Evolutionary conservation across 805 yeast genomes (phyloP).

Genomic region (Metschnikowia lochheadii): DNA sequence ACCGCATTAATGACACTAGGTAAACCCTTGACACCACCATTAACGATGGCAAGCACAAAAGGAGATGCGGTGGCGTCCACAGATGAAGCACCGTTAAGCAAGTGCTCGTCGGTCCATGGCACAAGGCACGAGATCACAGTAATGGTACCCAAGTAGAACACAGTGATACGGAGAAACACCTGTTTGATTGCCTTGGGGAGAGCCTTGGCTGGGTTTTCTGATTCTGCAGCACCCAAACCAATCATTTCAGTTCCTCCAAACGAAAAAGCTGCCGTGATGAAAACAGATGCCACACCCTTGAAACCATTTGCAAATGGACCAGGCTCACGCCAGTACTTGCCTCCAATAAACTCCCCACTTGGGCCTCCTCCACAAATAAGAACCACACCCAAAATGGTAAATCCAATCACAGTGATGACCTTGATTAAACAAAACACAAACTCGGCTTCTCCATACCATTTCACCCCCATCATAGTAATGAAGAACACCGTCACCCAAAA

Average conservation of each 20-base stretch:
- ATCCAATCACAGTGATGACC: conserved; percentile 56
- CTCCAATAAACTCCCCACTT: conserved; percentile 55
- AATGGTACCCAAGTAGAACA: conserved; percentile 50
- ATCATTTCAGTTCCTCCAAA: conserved; percentile 65
- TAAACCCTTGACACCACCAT: conserved; percentile 58
- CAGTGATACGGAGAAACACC: conserved; percentile 58
- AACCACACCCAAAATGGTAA: conserved; percentile 51
- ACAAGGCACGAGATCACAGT: conserved; percentile 40
- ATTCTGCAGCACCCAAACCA: conserved; percentile 66
- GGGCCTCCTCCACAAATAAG: conserved; percentile 57
- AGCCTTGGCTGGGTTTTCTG: conserved; percentile 55
- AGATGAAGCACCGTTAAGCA: conserved; percentile 40
- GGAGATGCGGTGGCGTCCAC: conserved; percentile 65
- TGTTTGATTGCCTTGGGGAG: conserved; percentile 64
- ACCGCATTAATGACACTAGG: conserved; percentile 75
- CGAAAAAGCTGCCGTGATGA: conserved; percentile 60
- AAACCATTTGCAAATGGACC: conserved; percentile 56
- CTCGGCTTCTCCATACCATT: conserved; percentile 69
- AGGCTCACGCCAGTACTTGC: conserved; percentile 54
- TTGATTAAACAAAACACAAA: conserved; percentile 52
- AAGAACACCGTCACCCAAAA: conserved; percentile 48
- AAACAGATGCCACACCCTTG: conserved; percentile 60
- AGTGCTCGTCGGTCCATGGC: conserved; percentile 42
- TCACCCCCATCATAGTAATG: conserved; percentile 58
- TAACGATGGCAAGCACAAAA: conserved; percentile 64